Conservation (phyloP, 2,329 filamentous ascomycete species). For the Pseudonectria foliicola region DNA sequence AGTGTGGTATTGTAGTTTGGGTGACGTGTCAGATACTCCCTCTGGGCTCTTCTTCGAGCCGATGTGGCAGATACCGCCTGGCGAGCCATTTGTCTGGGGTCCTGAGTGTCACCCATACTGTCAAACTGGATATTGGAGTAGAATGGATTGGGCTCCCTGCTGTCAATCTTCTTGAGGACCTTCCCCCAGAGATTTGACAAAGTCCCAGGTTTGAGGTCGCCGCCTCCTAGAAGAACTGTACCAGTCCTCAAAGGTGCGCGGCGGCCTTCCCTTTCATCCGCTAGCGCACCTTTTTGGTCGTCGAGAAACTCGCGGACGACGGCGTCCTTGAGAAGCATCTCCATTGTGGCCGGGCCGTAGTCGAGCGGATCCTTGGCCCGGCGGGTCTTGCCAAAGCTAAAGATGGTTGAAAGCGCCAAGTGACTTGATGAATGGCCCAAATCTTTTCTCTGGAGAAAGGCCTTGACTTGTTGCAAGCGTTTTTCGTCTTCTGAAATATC, state of each 20-base stretch:
- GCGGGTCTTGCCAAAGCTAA: slow-evolving; percentile 53
- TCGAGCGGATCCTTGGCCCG: slow-evolving; percentile 75
- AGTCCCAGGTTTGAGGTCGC: slow-evolving; percentile 48
- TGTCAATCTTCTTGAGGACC: slow-evolving; percentile 47
- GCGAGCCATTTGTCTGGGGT: slow-evolving; percentile 81
- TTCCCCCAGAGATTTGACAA: slow-evolving; percentile 57
- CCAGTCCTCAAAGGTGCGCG: slow-evolving; percentile 24
- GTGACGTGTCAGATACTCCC: slow-evolving; percentile 81
- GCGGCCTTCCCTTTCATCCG: slow-evolving; percentile 25
- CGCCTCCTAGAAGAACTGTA: slow-evolving; percentile 26
- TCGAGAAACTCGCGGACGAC: slow-evolving; percentile 94
- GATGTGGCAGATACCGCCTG: slow-evolving; percentile 82
- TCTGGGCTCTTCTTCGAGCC: slow-evolving; percentile 76
- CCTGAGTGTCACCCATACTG: slow-evolving; percentile 67
- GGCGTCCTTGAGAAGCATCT: slow-evolving; percentile 94
- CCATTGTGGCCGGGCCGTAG: slow-evolving; percentile 83
- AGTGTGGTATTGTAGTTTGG: slow-evolving; percentile 90
- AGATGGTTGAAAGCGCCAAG: slow-evolving; percentile 66
- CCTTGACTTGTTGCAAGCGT: slow-evolving; percentile 89
- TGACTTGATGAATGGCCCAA: slow-evolving; percentile 66
- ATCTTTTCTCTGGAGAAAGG: slow-evolving; percentile 88
- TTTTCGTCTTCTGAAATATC: slow-evolving; percentile 98
- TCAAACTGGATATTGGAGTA: slow-evolving; percentile 71
- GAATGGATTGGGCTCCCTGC: slow-evolving; percentile 85
- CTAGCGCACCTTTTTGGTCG: slow-evolving; percentile 32